phyloP scores from a whole-genome alignment of 208 protist genomes.

The Leishmania amazonensis region DNA sequence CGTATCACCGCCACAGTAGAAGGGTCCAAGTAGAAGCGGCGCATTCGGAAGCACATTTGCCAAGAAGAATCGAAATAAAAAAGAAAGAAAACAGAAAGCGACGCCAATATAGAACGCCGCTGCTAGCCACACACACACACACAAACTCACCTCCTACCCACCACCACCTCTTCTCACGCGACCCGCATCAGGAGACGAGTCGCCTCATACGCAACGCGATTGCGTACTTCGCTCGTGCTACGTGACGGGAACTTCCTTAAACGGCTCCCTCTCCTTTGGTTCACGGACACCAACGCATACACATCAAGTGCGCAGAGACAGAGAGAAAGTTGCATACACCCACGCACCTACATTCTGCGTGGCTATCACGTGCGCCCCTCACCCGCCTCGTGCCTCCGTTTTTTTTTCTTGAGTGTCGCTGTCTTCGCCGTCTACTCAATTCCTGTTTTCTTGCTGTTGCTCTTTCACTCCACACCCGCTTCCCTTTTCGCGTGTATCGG shows the following conservation, averaged over 20 bases:
- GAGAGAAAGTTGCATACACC: not conserved
- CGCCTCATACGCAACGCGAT: not conserved
- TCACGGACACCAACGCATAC: not conserved
- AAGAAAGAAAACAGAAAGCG: not conserved
- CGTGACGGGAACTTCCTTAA: too few species aligned
- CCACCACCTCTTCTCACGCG: not conserved
- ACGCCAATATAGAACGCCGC: not conserved
- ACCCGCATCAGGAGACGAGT: not conserved
- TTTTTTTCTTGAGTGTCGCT: not conserved
- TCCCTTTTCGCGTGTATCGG: not conserved
- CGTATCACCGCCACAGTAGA: not conserved
- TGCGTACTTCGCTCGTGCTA: not conserved
- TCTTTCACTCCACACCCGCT: not conserved
- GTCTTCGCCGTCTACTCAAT: not conserved
- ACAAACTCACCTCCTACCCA: not conserved
- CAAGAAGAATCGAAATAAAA: not conserved
- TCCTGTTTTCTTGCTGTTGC: conserved; percentile 5
- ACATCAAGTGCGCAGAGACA: not conserved
- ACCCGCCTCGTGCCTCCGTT: not conserved
- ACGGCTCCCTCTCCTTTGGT: not conserved
- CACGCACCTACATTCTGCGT: not conserved
- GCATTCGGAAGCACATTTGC: not conserved
- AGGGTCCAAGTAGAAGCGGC: not conserved
- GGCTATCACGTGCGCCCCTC: not conserved
- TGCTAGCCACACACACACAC: too few species aligned